phyloP scores from a whole-genome alignment of 108 stramenopile genomes.

The Discostella pseudostelligera region DNA sequence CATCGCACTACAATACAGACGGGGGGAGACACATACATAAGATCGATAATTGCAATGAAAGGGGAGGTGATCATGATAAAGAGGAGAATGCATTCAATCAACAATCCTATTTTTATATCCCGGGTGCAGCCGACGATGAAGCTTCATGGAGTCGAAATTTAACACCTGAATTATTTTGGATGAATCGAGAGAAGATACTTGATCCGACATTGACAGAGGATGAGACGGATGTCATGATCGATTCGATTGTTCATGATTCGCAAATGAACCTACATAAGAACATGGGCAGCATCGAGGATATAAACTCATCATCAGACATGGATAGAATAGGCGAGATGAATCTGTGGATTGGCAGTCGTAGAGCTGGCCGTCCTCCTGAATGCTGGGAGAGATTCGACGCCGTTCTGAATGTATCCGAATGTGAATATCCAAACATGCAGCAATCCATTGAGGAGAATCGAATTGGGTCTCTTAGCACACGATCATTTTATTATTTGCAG shows the following conservation, averaged over 20 bases:
- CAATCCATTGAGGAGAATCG: constrained; percentile 14
- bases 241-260: constrained; percentile 23
- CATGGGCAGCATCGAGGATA: neutral
- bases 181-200: constrained; percentile 24
- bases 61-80: neutral
- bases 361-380: constrained; percentile 63
- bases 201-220: constrained; percentile 34
- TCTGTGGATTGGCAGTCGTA: constrained; percentile 69
- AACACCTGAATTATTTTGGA: constrained; percentile 68
- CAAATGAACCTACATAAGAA: neutral
- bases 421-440: constrained; percentile 56
- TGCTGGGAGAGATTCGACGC: constrained; percentile 79
- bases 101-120: constrained; percentile 51
- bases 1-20: constrained; percentile 24
- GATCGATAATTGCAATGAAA: constrained; percentile 13
- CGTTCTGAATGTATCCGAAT: constrained; percentile 71
- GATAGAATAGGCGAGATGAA: constrained; percentile 52
- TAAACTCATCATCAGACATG: neutral
- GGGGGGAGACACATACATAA: constrained; percentile 31
- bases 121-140: constrained; percentile 80
- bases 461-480: too few species aligned
- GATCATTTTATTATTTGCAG: constrained; percentile 56
- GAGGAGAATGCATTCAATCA: neutral
- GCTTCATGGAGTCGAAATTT: constrained; percentile 64
- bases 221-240: constrained; percentile 40